Evolutionary conservation across 192 early-diverging fungal genomes (phyloP).

Genomic region (Spinellus fusiger): DNA sequence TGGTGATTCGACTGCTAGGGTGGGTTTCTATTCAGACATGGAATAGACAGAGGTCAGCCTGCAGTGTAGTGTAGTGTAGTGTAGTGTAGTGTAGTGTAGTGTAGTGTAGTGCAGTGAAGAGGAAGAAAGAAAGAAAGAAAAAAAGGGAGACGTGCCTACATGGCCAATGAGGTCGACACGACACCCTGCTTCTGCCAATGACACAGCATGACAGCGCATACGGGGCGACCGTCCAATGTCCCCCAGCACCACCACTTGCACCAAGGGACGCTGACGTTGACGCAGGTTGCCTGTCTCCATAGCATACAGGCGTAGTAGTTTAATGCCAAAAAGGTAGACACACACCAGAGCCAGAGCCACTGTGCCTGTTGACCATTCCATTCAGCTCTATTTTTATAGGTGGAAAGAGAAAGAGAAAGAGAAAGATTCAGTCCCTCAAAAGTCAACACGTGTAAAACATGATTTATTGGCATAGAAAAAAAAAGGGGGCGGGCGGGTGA

Average conservation of each 20-base stretch:
- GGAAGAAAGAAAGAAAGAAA: background rate
- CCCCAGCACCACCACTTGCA: constrained; percentile 65
- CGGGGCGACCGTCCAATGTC: constrained; percentile 85
- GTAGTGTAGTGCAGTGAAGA: background rate
- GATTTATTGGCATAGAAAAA: too few species aligned
- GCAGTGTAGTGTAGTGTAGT: too few species aligned
- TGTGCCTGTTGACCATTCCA: constrained; percentile 3
- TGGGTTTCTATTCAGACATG: constrained; percentile 28
- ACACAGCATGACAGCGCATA: constrained; percentile 88
- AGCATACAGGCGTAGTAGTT: constrained; percentile 13
- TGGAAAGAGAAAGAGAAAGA: background rate
- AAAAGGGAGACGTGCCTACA: constrained; percentile 36
- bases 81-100: background rate
- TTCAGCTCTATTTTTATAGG: background rate
- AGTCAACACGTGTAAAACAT: too few species aligned
- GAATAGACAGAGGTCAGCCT: constrained; percentile 18
- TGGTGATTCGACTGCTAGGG: constrained; percentile 19
- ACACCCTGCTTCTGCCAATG: constrained; percentile 59
- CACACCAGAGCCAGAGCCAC: constrained; percentile 12
- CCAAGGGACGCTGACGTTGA: constrained; percentile 17
- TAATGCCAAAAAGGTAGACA: constrained; percentile 9
- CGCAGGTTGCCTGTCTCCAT: background rate
- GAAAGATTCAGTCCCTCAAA: background rate
- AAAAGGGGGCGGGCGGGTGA: too few species aligned
- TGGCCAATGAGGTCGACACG: constrained; percentile 85